Evolutionary conservation across 176 grass and related monocot species (phyloP), one percentile per base, ranked within the genome.

Genomic region (Rhynchospora breviuscula): DNA sequence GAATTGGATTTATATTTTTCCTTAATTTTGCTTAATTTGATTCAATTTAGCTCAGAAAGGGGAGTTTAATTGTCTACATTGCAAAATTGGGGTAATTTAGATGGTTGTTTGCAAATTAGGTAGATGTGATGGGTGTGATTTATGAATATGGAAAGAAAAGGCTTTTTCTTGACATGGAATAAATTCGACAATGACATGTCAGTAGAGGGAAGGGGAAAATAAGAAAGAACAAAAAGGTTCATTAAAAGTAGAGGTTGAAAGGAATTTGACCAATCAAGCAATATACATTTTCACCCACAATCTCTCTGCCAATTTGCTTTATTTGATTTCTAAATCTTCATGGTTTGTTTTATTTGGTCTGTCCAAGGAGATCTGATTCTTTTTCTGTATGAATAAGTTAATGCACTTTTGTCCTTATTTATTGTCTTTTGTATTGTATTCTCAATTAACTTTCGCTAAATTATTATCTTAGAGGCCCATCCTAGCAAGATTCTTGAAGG

Each of bases 401-500:
- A 19, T 52, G 1, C 14, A 7, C 10, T 17, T 77, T 77, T 77
- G 22, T 77, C 49, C 23, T 33, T 18, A 31, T 54, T 54, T 57
- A 13, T 77, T 47, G 23, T 23, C 23, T 18, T 10, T 31, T 76
- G 73, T 31, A 1, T 77, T 77, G 23, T 13, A 77, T 77, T 15
- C 8, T 56, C 49, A 56, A 54, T 22, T 44, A n/a, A 40, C 5
- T 68, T 68, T 74, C 52, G 70, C 47, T 22, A 25, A 75, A 52
- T 12, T 52, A 8, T 52, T 68, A 69, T 78, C 2, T 35, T 47
- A 86, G 85, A 86, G 85, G 85, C 85, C 19, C 85, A 86, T 10
- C 85, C 85, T 45, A 56, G 35, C 11, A 86, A 86, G 62, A 86
- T 86, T 15, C 77, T 63, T 1, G 85, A 86, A 15, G 85, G 85